Conservation (phyloP, 1,139 yeast genomes). For the Kodamaea fungicola region DNA sequence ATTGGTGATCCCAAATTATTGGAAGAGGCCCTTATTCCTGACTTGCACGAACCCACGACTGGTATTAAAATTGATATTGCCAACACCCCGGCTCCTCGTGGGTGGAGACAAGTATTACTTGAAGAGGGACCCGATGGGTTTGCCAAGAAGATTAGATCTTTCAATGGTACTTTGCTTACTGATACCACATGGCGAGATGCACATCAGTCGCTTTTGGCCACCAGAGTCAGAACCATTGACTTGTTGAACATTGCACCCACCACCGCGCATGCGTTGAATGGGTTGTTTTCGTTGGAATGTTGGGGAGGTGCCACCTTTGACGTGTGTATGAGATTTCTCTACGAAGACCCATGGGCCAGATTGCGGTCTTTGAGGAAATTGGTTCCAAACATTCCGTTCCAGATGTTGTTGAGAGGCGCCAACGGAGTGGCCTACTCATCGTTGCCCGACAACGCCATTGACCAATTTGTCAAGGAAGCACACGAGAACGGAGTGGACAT, state of each 20-base stretch:
- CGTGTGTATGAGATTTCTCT: constrained; percentile 95
- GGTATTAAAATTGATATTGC: constrained; percentile 58
- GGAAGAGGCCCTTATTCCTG: constrained; percentile 74
- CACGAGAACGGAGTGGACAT: constrained; percentile 95
- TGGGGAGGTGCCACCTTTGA: constrained; percentile 99
- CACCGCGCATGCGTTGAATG: constrained; percentile 85
- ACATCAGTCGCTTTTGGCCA: constrained; percentile 96
- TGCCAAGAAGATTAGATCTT: constrained; percentile 80
- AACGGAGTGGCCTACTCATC: constrained; percentile 98
- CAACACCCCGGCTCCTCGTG: constrained; percentile 57
- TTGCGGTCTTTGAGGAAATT: constrained; percentile 79
- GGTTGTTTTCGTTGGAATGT: constrained; percentile 94
- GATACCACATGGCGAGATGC: constrained; percentile 99
- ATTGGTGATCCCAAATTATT: constrained; percentile 82
- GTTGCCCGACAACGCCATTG: constrained; percentile 96
- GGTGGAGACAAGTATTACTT: constrained; percentile 88
- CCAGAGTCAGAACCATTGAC: constrained; percentile 94
- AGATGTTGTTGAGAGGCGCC: constrained; percentile 98
- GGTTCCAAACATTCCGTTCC: constrained; percentile 98
- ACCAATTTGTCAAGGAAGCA: constrained; percentile 92
- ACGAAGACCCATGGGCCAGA: constrained; percentile 99
- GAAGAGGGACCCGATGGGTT: constrained; percentile 86
- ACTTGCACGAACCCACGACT: constrained; percentile 55
- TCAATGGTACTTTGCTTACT: constrained; percentile 86
- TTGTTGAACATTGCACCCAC: constrained; percentile 87